Conservation (phyloP, 108 stramenopile species). For the Mediolabrus comicus region DNA sequence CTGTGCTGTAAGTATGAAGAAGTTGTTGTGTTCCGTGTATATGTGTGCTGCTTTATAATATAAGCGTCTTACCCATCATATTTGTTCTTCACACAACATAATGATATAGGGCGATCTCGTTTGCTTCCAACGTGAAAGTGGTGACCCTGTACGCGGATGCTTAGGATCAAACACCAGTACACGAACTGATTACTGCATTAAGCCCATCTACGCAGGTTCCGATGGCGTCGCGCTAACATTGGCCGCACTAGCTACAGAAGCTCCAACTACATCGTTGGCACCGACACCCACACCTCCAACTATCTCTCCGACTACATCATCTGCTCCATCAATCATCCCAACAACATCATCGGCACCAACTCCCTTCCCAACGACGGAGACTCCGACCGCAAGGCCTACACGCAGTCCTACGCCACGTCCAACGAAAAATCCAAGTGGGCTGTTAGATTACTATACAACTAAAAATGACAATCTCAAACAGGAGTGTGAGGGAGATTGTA, state of each 20-base stretch:
- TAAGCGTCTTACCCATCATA: background rate
- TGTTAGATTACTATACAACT: background rate
- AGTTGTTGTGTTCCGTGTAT: background rate
- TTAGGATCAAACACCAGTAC: background rate
- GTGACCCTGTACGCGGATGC: background rate
- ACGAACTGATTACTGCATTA: background rate
- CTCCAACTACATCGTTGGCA: background rate
- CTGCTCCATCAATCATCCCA: background rate
- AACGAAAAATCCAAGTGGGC: background rate
- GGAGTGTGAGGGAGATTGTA: background rate
- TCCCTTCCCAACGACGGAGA: background rate
- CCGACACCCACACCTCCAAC: background rate
- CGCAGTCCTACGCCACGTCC: too few species aligned
- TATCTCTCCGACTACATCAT: background rate
- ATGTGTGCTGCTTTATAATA: background rate
- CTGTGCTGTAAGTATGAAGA: conserved; percentile 1
- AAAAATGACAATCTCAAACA: background rate
- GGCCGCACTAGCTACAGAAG: background rate
- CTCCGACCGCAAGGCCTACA: too few species aligned
- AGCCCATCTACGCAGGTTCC: too few species aligned
- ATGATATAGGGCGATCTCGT: background rate
- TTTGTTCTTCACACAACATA: background rate
- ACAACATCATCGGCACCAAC: background rate
- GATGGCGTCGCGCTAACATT: too few species aligned
- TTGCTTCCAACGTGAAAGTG: conserved; percentile 9